Evolutionary conservation across 164 flowering plant genomes (phyloP).

Genomic region (Cinnamomum chago): DNA sequence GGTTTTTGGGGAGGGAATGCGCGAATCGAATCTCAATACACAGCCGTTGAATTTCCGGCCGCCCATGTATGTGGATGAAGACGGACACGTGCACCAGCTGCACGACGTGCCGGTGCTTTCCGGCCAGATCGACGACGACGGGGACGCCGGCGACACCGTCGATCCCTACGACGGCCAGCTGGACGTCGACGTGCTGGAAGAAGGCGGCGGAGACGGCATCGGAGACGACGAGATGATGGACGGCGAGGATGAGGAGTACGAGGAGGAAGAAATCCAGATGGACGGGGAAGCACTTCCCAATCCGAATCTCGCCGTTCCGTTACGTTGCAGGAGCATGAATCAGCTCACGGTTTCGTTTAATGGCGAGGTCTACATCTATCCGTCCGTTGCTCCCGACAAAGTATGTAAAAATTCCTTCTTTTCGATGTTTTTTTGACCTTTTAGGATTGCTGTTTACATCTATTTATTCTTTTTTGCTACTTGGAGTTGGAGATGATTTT

Average conservation of each 20-base stretch:
- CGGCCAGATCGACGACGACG: slow-evolving; percentile 9
- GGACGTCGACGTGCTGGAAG: background rate
- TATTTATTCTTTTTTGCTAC: no score
- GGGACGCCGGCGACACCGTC: background rate
- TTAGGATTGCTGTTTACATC: background rate
- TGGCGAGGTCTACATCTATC: slow-evolving; percentile 31
- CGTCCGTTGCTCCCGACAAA: slow-evolving; percentile 29
- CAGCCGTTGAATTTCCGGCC: slow-evolving; percentile 5
- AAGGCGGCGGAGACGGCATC: background rate
- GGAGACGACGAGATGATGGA: slow-evolving; percentile 10
- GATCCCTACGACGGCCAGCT: background rate
- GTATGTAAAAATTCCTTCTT: background rate
- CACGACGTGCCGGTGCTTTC: slow-evolving; percentile 8
- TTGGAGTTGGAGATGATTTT: no score
- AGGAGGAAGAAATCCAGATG: background rate
- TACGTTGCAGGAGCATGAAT: slow-evolving; percentile 14
- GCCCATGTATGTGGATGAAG: slow-evolving; percentile 1
- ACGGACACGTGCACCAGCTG: slow-evolving; percentile 3
- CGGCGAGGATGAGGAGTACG: background rate
- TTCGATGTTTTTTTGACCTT: background rate
- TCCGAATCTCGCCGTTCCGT: slow-evolving; percentile 4
- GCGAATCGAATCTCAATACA: slow-evolving; percentile 5
- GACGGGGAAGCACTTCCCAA: slow-evolving; percentile 9
- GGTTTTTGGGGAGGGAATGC: background rate
- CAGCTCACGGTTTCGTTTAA: slow-evolving; percentile 30